These are phyloP conservation scores for Withania somnifera DNA, from an alignment of 305 asterid species.

Conservation along the genomic window DNA sequence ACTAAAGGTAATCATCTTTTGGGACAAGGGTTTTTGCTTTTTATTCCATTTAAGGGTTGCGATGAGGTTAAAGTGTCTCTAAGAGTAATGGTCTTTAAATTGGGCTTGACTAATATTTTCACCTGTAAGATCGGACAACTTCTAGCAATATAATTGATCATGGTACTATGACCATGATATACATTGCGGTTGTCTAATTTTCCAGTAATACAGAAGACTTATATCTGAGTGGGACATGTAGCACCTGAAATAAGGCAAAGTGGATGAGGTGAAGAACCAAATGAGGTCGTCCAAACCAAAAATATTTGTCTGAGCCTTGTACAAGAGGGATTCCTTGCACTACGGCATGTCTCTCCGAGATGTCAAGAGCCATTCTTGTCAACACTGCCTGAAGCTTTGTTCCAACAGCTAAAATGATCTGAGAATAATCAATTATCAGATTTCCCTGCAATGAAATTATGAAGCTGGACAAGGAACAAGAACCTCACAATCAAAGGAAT, in stretches of 20 bases:
- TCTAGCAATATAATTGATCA: not conserved
- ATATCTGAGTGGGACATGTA: not conserved
- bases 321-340: constrained; percentile 95
- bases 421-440: constrained; percentile 9
- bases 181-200: not conserved
- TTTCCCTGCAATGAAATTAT: not conserved
- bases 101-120: not conserved
- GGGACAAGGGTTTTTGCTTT: not conserved
- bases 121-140: not conserved
- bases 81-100: not conserved
- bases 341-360: constrained; percentile 72
- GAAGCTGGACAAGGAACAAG: not conserved
- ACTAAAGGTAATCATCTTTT: not conserved
- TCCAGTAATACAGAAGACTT: not conserved
- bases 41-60: not conserved
- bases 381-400: constrained; percentile 81
- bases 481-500: constrained; percentile 70
- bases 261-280: constrained; percentile 75
- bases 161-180: not conserved
- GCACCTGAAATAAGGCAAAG: constrained; percentile 82
- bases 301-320: constrained; percentile 69
- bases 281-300: constrained; percentile 79
- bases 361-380: constrained; percentile 81
- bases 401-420: constrained; percentile 85
- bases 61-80: not conserved